Evolutionary conservation across 2,329 filamentous ascomycete genomes (phyloP), one percentile per base, ranked within the genome.

Genomic region (Ceratocystis smalleyi): DNA sequence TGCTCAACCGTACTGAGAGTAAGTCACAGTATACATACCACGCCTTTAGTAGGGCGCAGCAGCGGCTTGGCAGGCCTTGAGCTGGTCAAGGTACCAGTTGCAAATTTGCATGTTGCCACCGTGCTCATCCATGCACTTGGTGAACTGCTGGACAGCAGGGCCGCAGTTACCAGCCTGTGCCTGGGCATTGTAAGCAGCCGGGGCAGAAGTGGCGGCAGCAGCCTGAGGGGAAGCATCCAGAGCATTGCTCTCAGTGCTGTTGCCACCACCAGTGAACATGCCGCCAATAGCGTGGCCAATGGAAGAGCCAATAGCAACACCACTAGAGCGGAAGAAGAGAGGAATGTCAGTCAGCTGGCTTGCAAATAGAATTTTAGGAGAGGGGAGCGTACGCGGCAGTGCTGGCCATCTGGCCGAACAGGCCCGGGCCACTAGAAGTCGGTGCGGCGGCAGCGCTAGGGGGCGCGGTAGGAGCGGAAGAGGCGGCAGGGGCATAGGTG

Each of bases 51-150:
- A 66, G 43, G 62, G 65, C 27, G 65, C 47, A 32, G 65, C 65
- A 47, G 65, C 65, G 40, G 65, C 59, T 62, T 67, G 64, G 64
- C 27, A 47, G 27, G 59, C 69, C 71, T 19, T 68, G 76, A 99
- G 81, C 83, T 99, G 92, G 75, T 99, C 94, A 71, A 99, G 79
- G 76, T 99, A 99, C 91, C 92, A 99, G 70, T 88, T 88, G 79
- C 94, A 99, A 73, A 96, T 95, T 73, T 87, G 86, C 87, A 99
- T 85, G 77, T 94, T 91, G 70, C 94, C 94, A 73, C 85, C 79
- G 76, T 99, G 88, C 73, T 97, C 89, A 75, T 97, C 91, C 86
- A 99, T 87, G 82, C 94, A 99, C 79, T 86, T 87, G 72, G 90
- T 91, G 81, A 99, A 97, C 77, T 83, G 84, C 76, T 85, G 84